Base-by-base conservation (phyloP, 306 rosid species). In the Cicer arietinum region DNA sequence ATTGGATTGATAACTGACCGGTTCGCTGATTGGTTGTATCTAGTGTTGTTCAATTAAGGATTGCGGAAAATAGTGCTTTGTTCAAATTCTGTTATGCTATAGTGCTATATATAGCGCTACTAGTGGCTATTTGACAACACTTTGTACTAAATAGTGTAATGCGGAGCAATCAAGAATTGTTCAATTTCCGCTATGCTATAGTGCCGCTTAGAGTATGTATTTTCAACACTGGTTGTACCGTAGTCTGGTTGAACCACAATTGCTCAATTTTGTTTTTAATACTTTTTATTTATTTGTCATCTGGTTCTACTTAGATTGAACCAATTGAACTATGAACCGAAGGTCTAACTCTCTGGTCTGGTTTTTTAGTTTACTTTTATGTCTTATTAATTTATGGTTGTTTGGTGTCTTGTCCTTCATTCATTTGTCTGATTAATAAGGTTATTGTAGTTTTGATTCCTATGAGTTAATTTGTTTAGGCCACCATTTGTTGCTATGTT, bases 401-500 rank as follows among this genome's bases (percentile, higher is more conserved):
- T 66, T 73, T 51, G 68, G 68, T 44, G 39, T 59, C 8, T 25
- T 47, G 63, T 59, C 40, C 42, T 77, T 59, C 41, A 13, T 59
- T 69, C 51, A 8, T 45, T 57, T 67, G 43, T 77, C 37, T 12
- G 37, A 39, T 13, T 30, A 60, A 25, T 50, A 0, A 39, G 13
- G 3, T n/a, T 35, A 50, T 25, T 25, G 22, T 44, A 53, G 44
- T 50, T 63, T 79, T 71, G 30, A 9, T 54, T 40, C 35, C 17
- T 11, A 1, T 10, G 67, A 20, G 54, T 1, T 50, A 40, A 45
- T 69, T 47, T 46, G 64, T 60, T 60, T 69, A 58, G 76, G 69
- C 42, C 7, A 6, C 25, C 17, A 8, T 69, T 46, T 77, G 70
- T 56, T 43, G 60, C 22, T 77, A 77, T 18, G 7, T 37, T 7